phyloP scores from a whole-genome alignment of 768 basidiomycete genomes.

The Lactarius deliciosus region DNA sequence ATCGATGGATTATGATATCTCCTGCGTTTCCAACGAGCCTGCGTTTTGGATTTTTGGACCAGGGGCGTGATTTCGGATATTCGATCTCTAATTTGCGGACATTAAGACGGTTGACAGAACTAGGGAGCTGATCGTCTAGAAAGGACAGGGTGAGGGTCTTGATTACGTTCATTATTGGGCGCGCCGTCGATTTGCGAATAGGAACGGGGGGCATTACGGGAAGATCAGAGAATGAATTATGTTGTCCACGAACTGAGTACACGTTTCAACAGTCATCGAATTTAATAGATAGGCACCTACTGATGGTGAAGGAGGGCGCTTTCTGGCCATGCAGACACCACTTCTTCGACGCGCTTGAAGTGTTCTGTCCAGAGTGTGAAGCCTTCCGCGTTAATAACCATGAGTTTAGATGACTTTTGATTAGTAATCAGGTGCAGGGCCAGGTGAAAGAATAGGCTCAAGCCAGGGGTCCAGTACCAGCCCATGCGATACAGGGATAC shows the following conservation, averaged over 20 bases:
- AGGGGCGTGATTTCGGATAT: slow-evolving; percentile 7
- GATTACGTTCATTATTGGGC: slow-evolving; percentile 28
- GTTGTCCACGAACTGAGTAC: slow-evolving; percentile 30
- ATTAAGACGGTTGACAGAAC: slow-evolving; percentile 17
- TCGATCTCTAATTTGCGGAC: slow-evolving; percentile 28
- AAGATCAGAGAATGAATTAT: slow-evolving; percentile 36
- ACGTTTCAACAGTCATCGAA: neutral
- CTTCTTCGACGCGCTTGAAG: slow-evolving; percentile 54
- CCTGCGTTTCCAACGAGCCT: slow-evolving; percentile 19
- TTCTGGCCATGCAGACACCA: slow-evolving; percentile 49
- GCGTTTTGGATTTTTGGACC: slow-evolving; percentile 15
- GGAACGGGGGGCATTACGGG: slow-evolving; percentile 29
- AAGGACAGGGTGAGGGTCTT: slow-evolving; percentile 31
- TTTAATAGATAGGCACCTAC: slow-evolving; percentile 9
- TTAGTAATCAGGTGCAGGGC: slow-evolving; percentile 38
- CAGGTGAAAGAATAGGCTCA: slow-evolving; percentile 66
- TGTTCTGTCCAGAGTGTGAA: slow-evolving; percentile 82
- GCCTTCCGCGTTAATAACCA: slow-evolving; percentile 73
- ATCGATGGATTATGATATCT: slow-evolving; percentile 22
- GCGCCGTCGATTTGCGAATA: slow-evolving; percentile 18
- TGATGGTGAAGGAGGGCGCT: slow-evolving; percentile 25
- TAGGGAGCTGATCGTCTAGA: slow-evolving; percentile 28
- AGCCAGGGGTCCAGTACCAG: slow-evolving; percentile 84
- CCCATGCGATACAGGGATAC: slow-evolving; percentile 55
- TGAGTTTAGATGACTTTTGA: slow-evolving; percentile 34